Evolutionary conservation across 108 stramenopile genomes (phyloP).

Genomic region (Skeletonema grethae): DNA sequence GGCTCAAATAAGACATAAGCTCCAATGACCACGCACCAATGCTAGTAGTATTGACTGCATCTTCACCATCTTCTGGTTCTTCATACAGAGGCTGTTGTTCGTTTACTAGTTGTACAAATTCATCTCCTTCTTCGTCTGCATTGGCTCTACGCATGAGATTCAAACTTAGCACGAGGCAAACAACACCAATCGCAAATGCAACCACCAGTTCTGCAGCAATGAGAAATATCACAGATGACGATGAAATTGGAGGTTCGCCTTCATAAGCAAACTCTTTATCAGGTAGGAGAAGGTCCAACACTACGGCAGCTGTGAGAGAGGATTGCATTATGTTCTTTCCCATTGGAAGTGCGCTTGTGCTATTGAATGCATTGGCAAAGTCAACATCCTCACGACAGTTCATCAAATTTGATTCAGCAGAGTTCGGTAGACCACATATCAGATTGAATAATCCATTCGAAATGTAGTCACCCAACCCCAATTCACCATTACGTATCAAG

Average conservation of each 20-base stretch:
- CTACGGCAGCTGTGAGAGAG: slow-evolving; percentile 54
- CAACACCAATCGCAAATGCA: slow-evolving; percentile 52
- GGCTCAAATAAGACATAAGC: slow-evolving; percentile 13
- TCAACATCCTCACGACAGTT: slow-evolving; percentile 18
- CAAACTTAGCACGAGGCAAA: slow-evolving; percentile 53
- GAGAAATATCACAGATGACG: slow-evolving; percentile 49
- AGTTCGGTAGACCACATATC: slow-evolving; percentile 39
- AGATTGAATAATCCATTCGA: slow-evolving; percentile 40
- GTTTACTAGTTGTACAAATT: slow-evolving; percentile 24
- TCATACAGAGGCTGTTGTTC: slow-evolving; percentile 15
- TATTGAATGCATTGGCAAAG: slow-evolving; percentile 45
- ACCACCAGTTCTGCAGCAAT: slow-evolving; percentile 57
- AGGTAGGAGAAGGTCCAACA: slow-evolving; percentile 38
- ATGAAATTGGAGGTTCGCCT: slow-evolving; percentile 54
- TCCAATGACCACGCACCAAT: slow-evolving; percentile 4
- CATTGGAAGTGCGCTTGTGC: slow-evolving; percentile 31
- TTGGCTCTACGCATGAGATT: slow-evolving; percentile 50
- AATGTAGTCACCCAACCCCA: slow-evolving; percentile 38
- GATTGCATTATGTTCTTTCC: slow-evolving; percentile 34
- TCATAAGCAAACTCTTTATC: slow-evolving; percentile 44
- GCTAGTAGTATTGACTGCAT: neutral
- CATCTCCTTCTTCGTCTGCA: slow-evolving; percentile 45
- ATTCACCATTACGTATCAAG: slow-evolving; percentile 30
- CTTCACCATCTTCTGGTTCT: neutral
- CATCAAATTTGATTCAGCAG: slow-evolving; percentile 34